These are phyloP conservation scores for Solanum peruvianum DNA, from an alignment of 257 asterid species.

Conservation along the genomic window DNA sequence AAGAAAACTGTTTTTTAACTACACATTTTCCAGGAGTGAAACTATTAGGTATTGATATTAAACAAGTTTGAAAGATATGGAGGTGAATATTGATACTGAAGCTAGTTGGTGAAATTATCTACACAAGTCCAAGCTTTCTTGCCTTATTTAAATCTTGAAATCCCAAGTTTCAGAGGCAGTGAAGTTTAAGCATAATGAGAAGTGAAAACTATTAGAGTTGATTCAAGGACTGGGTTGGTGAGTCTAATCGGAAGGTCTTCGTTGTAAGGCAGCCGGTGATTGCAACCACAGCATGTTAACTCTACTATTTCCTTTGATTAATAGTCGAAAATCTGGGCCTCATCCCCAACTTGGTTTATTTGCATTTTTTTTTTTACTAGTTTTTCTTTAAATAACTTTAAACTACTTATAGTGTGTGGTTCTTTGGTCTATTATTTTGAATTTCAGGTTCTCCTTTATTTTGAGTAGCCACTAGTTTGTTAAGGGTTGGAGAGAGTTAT, in stretches of 20 bases:
- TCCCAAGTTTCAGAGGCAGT: background rate
- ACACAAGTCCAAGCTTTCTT: background rate
- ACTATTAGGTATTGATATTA: background rate
- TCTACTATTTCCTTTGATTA: background rate
- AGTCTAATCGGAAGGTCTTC: background rate
- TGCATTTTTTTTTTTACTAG: background rate
- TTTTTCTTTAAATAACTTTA: background rate
- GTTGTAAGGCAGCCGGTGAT: background rate
- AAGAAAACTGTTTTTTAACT: background rate
- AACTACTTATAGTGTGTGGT: background rate
- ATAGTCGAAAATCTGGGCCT: background rate
- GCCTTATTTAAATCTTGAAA: background rate
- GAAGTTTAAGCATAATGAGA: background rate
- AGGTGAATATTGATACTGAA: background rate
- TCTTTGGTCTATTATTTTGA: background rate
- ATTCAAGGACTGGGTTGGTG: background rate
- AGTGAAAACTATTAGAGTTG: background rate
- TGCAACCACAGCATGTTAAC: background rate
- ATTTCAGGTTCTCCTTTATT: background rate
- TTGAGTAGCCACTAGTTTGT: background rate
- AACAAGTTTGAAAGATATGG: background rate
- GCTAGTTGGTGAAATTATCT: background rate
- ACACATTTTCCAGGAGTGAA: background rate
- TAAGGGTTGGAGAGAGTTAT: background rate
- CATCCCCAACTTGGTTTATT: background rate